These are phyloP conservation scores for Cucumis sativus DNA, from an alignment of 306 rosid species.

Conservation along the genomic window Cucumber_9930_V3 NC_026656.2:12801001-12801500, in stretches of 20 bases:
- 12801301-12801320: background rate
- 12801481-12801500: background rate
- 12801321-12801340: too few species aligned
- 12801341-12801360: background rate
- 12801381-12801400: background rate
- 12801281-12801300: too few species aligned
- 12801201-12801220: too few species aligned
- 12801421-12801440: background rate
- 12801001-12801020: too few species aligned
- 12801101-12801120: background rate
- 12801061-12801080: background rate
- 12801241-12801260: too few species aligned
- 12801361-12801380: background rate
- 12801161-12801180: too few species aligned
- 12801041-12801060: background rate
- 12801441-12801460: background rate
- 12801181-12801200: too few species aligned
- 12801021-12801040: too few species aligned
- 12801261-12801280: too few species aligned
- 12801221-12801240: too few species aligned
- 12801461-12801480: conserved; percentile 3
- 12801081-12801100: too few species aligned
- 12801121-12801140: background rate
- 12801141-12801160: too few species aligned
- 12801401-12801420: background rate